Percentiles rank a stretch among this genome's conserved stretches.
Conservation (phyloP, 176 grass and related monocot genomes). For the sorghum (Sorghum bicolor) region Sorghum_bicolor_NCBIv3 NC_012875.2:394501-395000, state of each 20-base stretch:
- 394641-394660: conserved; percentile 91
- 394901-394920: conserved; percentile 60
- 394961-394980: neutral
- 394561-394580: conserved; percentile 28
- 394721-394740: conserved; percentile 4
- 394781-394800: neutral
- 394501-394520: too few relatives aligned
- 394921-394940: conserved; percentile 11
- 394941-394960: neutral
- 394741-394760: neutral
- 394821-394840: conserved; percentile 65
- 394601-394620: conserved; percentile 75
- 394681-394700: neutral
- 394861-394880: conserved; percentile 91
- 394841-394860: conserved; percentile 84
- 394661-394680: conserved; percentile 24
- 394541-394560: conserved; percentile 17
- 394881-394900: conserved; percentile 92
- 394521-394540: neutral
- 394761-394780: conserved; percentile 12
- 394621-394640: conserved; percentile 57
- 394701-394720: neutral
- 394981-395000: neutral
- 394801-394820: neutral
- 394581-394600: neutral